Percentiles rank a stretch among this genome's conserved stretches.
These are phyloP conservation scores for Dactylorhiza incarnata DNA, from an alignment of 106 monocot species.

Conservation along the genomic window DNA sequence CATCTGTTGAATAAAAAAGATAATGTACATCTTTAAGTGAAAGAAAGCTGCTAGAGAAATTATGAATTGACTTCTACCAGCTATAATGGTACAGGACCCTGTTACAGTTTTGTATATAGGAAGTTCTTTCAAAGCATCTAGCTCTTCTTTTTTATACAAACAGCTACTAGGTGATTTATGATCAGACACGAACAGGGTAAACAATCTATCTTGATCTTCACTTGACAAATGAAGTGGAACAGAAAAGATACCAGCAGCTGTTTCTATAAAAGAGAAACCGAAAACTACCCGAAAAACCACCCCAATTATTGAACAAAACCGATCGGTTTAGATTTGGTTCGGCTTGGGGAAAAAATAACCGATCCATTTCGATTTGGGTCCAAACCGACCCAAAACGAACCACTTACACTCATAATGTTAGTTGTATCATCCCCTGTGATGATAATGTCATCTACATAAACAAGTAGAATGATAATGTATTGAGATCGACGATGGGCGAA, in stretches of 20 bases:
- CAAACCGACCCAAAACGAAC: too few species aligned
- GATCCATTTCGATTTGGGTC: too few species aligned
- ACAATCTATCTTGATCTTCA: constrained; percentile 74
- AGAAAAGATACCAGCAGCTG: constrained; percentile 53
- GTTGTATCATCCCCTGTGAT: too few species aligned
- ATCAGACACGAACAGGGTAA: constrained; percentile 61
- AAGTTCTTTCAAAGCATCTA: constrained; percentile 63
- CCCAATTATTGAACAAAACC: too few species aligned
- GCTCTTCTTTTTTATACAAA: constrained; percentile 72
- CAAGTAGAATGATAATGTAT: too few species aligned
- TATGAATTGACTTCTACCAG: constrained; percentile 45
- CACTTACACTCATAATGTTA: too few species aligned
- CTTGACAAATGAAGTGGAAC: constrained; percentile 45
- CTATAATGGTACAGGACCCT: constrained; percentile 54
- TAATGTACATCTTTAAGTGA: constrained; percentile 57
- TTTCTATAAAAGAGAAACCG: background rate
- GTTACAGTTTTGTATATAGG: constrained; percentile 79
- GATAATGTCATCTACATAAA: too few species aligned
- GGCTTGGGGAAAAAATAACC: too few species aligned
- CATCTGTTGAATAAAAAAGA: constrained; percentile 41
- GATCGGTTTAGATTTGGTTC: too few species aligned
- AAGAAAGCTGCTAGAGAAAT: constrained; percentile 72
- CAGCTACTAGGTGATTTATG: constrained; percentile 27
- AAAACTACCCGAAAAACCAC: too few species aligned
- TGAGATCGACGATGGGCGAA: too few species aligned